Evolutionary conservation across 768 basidiomycete species (phyloP).

Genomic region (Agaricus sinodeliciosus): DNA sequence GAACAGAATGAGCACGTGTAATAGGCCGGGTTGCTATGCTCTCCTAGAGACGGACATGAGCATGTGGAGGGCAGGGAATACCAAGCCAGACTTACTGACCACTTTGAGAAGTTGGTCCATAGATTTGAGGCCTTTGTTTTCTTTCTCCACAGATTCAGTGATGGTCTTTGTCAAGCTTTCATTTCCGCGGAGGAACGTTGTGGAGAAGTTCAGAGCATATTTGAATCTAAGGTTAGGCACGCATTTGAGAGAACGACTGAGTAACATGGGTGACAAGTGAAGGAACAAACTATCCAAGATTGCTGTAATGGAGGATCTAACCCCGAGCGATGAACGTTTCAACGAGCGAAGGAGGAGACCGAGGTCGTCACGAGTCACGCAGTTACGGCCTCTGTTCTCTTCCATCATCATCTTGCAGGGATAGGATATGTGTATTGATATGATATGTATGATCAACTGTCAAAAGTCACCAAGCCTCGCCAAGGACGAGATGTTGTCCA

Average conservation of each 20-base stretch:
- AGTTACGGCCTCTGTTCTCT: too few species aligned
- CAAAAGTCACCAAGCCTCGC: too few species aligned
- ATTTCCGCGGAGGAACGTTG: background rate
- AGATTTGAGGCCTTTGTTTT: slow-evolving; percentile 50
- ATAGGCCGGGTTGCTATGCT: slow-evolving; percentile 46
- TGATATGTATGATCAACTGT: too few species aligned
- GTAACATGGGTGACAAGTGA: background rate
- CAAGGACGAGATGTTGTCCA: too few species aligned
- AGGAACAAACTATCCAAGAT: background rate
- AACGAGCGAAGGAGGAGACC: too few species aligned
- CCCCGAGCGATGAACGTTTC: background rate
- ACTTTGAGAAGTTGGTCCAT: slow-evolving; percentile 51
- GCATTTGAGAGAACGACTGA: background rate
- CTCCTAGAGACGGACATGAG: slow-evolving; percentile 25
- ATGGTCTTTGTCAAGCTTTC: background rate
- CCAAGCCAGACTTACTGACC: slow-evolving; percentile 41
- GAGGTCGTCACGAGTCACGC: too few species aligned
- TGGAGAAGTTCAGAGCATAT: background rate
- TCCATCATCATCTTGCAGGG: too few species aligned
- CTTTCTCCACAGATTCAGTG: slow-evolving; percentile 32
- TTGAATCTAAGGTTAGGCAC: background rate
- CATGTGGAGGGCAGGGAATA: background rate
- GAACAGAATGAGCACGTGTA: slow-evolving; percentile 31
- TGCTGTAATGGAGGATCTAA: too few species aligned
- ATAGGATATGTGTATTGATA: too few species aligned